Conservation (phyloP, 1,139 yeast species). For the Saccharomyces hybrid region DNA sequence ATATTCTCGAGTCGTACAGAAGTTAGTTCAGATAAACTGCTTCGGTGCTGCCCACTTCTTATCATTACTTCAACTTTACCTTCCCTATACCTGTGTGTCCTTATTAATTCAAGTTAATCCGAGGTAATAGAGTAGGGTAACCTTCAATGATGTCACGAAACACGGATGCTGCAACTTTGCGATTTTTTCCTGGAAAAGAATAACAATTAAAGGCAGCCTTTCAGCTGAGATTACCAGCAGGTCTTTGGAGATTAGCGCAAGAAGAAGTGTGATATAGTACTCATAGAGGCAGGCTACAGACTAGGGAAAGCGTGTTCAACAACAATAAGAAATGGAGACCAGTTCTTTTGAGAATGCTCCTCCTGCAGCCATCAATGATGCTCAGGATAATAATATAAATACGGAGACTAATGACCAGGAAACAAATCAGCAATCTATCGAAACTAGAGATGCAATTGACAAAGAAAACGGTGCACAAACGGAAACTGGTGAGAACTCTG, state of each 20-base stretch:
- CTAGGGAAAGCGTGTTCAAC: neutral
- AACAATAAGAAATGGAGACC: neutral
- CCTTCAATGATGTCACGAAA: neutral
- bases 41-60: neutral
- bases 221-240: neutral
- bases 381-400: neutral
- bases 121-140: neutral
- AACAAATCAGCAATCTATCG: neutral
- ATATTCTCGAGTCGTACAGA: neutral
- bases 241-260: neutral
- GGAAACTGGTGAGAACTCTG: neutral
- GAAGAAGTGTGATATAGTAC: neutral
- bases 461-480: neutral
- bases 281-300: neutral
- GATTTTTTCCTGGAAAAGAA: slow-evolving; percentile 1
- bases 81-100: neutral
- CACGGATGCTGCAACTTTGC: neutral
- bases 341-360: neutral
- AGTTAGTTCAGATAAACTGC: neutral
- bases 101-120: neutral
- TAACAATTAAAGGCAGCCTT: slow-evolving; percentile 5
- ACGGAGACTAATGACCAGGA: neutral
- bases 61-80: neutral
- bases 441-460: neutral
- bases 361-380: neutral